Evolutionary conservation across 208 protist genomes (phyloP).

Genomic region (Paratrypanosoma confusum): DNA sequence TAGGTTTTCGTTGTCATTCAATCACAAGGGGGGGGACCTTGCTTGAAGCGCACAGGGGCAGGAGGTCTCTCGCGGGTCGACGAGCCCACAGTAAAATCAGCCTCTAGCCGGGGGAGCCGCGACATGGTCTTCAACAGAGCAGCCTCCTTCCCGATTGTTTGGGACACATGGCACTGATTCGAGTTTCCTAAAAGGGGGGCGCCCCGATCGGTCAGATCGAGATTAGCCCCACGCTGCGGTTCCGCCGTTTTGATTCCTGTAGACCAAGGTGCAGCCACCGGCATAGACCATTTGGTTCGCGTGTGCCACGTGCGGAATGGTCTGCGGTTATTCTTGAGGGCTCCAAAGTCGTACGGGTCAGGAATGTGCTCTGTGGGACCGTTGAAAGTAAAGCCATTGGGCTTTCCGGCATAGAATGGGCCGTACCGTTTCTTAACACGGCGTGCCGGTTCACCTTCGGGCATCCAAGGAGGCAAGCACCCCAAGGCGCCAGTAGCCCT

Average conservation of each 20-base stretch:
- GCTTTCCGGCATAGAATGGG: conserved; percentile 70
- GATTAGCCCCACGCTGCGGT: conserved; percentile 34
- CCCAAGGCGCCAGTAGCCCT: conserved; percentile 25
- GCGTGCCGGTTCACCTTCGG: conserved; percentile 48
- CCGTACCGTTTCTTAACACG: conserved; percentile 37
- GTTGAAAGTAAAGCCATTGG: conserved; percentile 35
- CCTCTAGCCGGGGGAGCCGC: no score
- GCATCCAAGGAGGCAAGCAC: conserved; percentile 73
- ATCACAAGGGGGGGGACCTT: no score
- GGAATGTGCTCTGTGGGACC: conserved; percentile 76
- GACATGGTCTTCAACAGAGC: conserved; percentile 45
- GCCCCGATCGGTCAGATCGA: conserved; percentile 47
- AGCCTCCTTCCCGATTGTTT: conserved; percentile 70
- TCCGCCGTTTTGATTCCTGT: conserved; percentile 72
- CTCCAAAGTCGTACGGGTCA: conserved; percentile 60
- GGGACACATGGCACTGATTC: conserved; percentile 41
- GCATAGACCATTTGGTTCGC: conserved; percentile 82
- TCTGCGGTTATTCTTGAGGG: conserved; percentile 35
- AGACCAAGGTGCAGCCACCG: conserved; percentile 67
- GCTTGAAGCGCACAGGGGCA: conserved; percentile 20
- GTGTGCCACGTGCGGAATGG: conserved; percentile 87
- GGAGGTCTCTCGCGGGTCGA: no score
- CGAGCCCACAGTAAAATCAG: no score
- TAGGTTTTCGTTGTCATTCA: no score
- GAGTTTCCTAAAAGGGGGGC: conserved; percentile 51